Evolutionary conservation across 1,139 yeast genomes (phyloP).

Genomic region (Kodamaea plutei): DNA sequence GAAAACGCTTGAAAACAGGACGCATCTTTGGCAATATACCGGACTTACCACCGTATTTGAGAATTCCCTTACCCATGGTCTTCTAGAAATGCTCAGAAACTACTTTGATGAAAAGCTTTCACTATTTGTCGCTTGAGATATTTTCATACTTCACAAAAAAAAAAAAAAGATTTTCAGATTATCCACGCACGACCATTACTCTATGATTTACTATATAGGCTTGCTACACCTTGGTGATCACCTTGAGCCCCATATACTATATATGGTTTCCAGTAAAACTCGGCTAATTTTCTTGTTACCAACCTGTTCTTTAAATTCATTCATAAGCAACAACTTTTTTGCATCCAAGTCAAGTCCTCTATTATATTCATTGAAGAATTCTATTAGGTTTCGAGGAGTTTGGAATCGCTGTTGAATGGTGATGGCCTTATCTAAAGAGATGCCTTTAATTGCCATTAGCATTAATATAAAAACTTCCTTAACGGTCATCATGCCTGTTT

Average conservation of each 20-base stretch:
- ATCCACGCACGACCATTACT: conserved; percentile 5
- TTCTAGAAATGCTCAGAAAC: too few species aligned
- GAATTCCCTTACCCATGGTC: conserved; percentile 47
- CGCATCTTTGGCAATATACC: conserved; percentile 81
- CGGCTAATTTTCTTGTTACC: conserved; percentile 61
- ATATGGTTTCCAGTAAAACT: conserved; percentile 56
- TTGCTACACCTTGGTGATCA: background rate
- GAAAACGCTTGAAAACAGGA: conserved; percentile 58
- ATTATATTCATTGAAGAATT: conserved; percentile 23
- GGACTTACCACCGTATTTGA: conserved; percentile 63
- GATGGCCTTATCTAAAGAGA: conserved; percentile 80
- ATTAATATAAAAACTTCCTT: conserved; percentile 71
- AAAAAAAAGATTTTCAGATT: background rate
- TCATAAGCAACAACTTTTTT: conserved; percentile 39
- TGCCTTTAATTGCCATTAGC: conserved; percentile 76
- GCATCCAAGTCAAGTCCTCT: conserved; percentile 17
- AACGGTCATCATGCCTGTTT: conserved; percentile 66
- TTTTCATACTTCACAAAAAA: background rate
- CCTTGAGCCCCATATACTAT: conserved; percentile 54
- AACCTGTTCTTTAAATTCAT: conserved; percentile 47
- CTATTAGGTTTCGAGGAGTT: conserved; percentile 56
- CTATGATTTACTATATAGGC: background rate
- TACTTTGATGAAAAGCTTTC: background rate
- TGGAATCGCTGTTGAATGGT: conserved; percentile 63
- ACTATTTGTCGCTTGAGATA: too few species aligned